Evolutionary conservation across 1,284 basidiomycete genomes (phyloP).

Genomic region (Puccinia polysora): DNA sequence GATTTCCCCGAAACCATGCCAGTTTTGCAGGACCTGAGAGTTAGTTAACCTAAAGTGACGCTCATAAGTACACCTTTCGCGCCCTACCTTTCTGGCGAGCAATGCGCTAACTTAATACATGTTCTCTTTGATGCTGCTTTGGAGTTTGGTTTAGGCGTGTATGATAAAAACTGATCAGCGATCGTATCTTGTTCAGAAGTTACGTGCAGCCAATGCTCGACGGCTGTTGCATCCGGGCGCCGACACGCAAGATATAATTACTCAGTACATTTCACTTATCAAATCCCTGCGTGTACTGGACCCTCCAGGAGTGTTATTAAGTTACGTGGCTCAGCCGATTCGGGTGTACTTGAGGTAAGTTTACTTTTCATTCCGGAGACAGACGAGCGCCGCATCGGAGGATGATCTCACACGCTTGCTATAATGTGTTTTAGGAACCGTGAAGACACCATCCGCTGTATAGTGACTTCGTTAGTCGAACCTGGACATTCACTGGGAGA

Average conservation of each 20-base stretch:
- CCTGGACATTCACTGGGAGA: conserved; percentile 69
- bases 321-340: conserved; percentile 85
- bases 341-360: conserved; percentile 72
- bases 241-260: conserved; percentile 83
- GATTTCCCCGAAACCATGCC: conserved; percentile 81
- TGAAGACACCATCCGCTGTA: conserved; percentile 82
- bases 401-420: background rate
- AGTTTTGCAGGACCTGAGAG: conserved; percentile 81
- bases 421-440: conserved; percentile 60
- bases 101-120: no score
- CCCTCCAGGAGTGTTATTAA: conserved; percentile 82
- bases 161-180: conserved; percentile 72
- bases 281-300: conserved; percentile 84
- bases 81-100: no score
- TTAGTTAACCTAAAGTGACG: conserved; percentile 52
- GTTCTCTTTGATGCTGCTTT: background rate
- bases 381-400: background rate
- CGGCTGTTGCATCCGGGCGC: conserved; percentile 92
- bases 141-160: conserved; percentile 60
- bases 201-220: conserved; percentile 68
- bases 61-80: background rate
- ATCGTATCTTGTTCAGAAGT: conserved; percentile 63
- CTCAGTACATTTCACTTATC: conserved; percentile 91
- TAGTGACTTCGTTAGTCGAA: conserved; percentile 83
- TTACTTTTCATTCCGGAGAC: background rate